Conservation (phyloP, 23 red algal genomes). For the Gracilaria gracilis region DNA sequence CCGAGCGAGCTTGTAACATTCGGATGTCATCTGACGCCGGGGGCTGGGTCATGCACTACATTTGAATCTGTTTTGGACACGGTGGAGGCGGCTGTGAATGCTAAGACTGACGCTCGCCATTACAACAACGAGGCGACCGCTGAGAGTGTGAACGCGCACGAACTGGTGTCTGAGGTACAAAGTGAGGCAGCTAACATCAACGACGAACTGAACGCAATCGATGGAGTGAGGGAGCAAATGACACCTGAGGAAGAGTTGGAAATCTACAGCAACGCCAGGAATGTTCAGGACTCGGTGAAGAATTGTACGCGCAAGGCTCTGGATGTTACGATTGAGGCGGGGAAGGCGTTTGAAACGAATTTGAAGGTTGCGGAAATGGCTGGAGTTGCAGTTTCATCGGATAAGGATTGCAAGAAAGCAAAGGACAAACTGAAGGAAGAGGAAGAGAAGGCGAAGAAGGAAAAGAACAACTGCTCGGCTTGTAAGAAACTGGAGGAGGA, state of each 20-base stretch:
- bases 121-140: neutral
- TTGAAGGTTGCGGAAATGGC: neutral
- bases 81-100: constrained; percentile 34
- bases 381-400: neutral
- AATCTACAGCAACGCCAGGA: neutral
- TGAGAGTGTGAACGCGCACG: neutral
- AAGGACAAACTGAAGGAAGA: constrained; percentile 1
- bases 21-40: constrained; percentile 33
- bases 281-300: neutral
- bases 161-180: neutral
- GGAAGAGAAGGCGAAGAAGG: neutral
- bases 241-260: neutral
- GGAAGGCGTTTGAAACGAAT: neutral
- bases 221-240: neutral
- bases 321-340: neutral
- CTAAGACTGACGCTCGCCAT: neutral
- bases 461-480: neutral
- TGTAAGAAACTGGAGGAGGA: neutral
- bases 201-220: neutral
- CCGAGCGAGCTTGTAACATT: constrained; percentile 34
- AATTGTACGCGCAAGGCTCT: neutral
- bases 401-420: neutral
- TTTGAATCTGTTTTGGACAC: constrained; percentile 36
- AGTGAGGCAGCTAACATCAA: neutral
- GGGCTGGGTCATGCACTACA: constrained; percentile 43